Evolutionary conservation across 208 protist genomes (phyloP), one percentile per base, ranked within the genome.

Genomic region (Entamoeba moshkovskii): DNA sequence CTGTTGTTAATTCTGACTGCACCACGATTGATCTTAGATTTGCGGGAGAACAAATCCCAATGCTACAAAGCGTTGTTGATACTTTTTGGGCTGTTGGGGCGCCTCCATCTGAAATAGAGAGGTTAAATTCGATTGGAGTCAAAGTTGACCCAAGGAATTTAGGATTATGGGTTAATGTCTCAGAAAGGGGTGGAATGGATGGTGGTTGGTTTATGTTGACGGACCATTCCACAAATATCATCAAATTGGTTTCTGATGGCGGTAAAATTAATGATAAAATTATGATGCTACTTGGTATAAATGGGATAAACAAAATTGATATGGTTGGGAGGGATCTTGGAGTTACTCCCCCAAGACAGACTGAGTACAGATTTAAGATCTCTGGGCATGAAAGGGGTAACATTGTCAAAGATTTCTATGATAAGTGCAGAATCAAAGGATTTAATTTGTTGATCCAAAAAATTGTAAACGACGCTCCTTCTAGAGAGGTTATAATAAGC

Each of bases 61-160:
- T 92, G 38, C 29, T 92, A 45, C 91, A 92, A 92, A 92, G 13
- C 29, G 45, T 92, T 45, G 91, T 92, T 6, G 91, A 92, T n/a
- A 48, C 45, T 8, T 92, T 92, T 46, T 92, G 91, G 91, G 45
- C 38, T 92, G 91, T 92, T 25, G 91, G 91, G 0, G 29, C 91
- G 8, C 91, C 91, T 25, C 22, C 38, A 16, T 48, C 44, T 25
- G 91, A 92, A 46, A 92, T 92, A 15, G 91, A 92, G 16, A 18
- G 91, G 6, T 46, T 92, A 45, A 92, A 92, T n/a, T 44, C 8
- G 11, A 92, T 46, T 46, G 91, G 91, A 45, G n/a, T 45, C 16
- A 25, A 33, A 33, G 29, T 92, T 8, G 45, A 92, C 38, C 91
- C 91, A 25, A 46, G 25, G 16, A 92, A 92, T 45, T 22, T 92